phyloP scores from a whole-genome alignment of 805 yeast species.

The Cyberlindnera saturnus region DNA sequence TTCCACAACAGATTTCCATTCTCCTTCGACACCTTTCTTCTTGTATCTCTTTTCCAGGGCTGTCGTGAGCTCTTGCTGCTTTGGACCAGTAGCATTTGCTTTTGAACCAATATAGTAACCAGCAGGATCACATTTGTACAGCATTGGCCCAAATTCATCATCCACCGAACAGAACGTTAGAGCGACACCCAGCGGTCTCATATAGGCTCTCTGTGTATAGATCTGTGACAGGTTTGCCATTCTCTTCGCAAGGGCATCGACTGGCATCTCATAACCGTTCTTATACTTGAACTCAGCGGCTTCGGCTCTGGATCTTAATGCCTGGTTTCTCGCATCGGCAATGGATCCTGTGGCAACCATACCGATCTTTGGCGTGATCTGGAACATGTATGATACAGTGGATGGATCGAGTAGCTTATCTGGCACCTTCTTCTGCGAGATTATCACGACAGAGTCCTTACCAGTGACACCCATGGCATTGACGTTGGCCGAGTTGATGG shows the following conservation, averaged over 20 bases:
- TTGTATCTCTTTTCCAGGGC: slow-evolving; percentile 87
- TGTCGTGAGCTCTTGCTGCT: slow-evolving; percentile 92
- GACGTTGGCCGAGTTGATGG: slow-evolving; percentile 86
- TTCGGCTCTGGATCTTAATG: slow-evolving; percentile 87
- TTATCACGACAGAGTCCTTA: slow-evolving; percentile 76
- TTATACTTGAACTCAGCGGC: slow-evolving; percentile 93
- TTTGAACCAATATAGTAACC: slow-evolving; percentile 89
- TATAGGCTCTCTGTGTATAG: slow-evolving; percentile 95
- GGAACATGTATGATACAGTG: slow-evolving; percentile 83
- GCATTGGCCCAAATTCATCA: slow-evolving; percentile 83
- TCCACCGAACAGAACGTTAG: slow-evolving; percentile 83
- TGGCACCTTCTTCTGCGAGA: slow-evolving; percentile 94
- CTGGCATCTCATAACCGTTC: slow-evolving; percentile 96
- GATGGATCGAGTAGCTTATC: slow-evolving; percentile 86
- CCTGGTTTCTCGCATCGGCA: slow-evolving; percentile 91
- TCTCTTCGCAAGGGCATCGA: slow-evolving; percentile 85
- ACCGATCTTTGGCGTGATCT: slow-evolving; percentile 76
- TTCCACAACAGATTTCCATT: slow-evolving; percentile 86
- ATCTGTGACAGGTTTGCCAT: slow-evolving; percentile 95
- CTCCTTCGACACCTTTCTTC: slow-evolving; percentile 65
- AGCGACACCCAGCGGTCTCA: slow-evolving; percentile 97
- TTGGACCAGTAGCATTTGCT: slow-evolving; percentile 95
- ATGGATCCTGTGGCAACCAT: slow-evolving; percentile 92
- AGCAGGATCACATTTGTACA: slow-evolving; percentile 95
- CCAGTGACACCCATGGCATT: slow-evolving; percentile 88